Evolutionary conservation across 331 rosid genomes (phyloP).

Genomic region (Spiraea crenata): DNA sequence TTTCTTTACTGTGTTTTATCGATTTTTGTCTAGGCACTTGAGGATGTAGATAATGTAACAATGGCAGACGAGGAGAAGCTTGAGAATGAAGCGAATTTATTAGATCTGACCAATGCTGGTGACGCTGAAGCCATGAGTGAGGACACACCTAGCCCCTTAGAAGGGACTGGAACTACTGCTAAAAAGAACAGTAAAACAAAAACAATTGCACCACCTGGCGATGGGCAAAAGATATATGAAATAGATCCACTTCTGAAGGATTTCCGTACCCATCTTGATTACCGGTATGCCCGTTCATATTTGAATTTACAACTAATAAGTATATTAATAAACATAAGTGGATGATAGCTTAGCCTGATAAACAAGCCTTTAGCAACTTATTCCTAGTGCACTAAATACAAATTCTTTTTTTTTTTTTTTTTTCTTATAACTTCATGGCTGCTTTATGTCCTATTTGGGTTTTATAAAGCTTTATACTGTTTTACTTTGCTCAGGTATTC

Average conservation of each 20-base stretch:
- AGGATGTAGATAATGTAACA: slow-evolving; percentile 33
- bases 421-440: slow-evolving; percentile 6
- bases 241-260: slow-evolving; percentile 56
- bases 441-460: slow-evolving; percentile 5
- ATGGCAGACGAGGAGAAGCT: slow-evolving; percentile 41
- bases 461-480: slow-evolving; percentile 10
- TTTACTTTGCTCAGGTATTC: slow-evolving; percentile 42
- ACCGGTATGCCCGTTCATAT: slow-evolving; percentile 38
- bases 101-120: slow-evolving; percentile 28
- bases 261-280: slow-evolving; percentile 63
- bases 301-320: background rate
- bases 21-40: slow-evolving; percentile 33
- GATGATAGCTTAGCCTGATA: slow-evolving; percentile 12
- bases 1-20: background rate
- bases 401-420: background rate
- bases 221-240: slow-evolving; percentile 74
- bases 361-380: no score
- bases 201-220: slow-evolving; percentile 71
- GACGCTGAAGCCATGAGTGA: slow-evolving; percentile 35
- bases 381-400: background rate
- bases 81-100: slow-evolving; percentile 24
- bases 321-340: slow-evolving; percentile 13
- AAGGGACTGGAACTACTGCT: slow-evolving; percentile 23
- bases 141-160: slow-evolving; percentile 36
- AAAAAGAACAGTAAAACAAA: slow-evolving; percentile 30